A percentile compares a stretch with the other conserved stretches of the same genome.
Evolutionary conservation across 768 basidiomycete species (phyloP).

Genomic region (Collybiopsis luxurians): DNA sequence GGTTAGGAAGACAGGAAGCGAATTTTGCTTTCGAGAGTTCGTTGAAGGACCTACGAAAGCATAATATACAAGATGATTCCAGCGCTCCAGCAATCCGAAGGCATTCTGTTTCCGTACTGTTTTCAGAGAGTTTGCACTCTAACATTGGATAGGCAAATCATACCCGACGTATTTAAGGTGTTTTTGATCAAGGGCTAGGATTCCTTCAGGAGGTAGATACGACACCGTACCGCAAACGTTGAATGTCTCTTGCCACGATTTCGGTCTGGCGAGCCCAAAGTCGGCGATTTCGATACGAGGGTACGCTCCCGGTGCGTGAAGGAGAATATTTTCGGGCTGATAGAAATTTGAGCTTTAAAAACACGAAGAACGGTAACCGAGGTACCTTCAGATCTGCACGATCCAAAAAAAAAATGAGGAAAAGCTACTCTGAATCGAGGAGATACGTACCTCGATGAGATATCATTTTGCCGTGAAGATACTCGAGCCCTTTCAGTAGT

Average conservation of each 20-base stretch:
- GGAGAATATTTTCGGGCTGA: conserved; percentile 82
- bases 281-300: conserved; percentile 85
- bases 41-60: conserved; percentile 58
- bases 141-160: conserved; percentile 1
- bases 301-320: conserved; percentile 77
- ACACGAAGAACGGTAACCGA: background rate
- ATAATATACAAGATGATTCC: conserved; percentile 82
- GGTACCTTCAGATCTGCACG: conserved; percentile 63
- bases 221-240: conserved; percentile 88
- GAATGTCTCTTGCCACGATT: conserved; percentile 77
- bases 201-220: conserved; percentile 83
- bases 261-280: conserved; percentile 80
- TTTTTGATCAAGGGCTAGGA: conserved; percentile 74
- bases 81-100: conserved; percentile 89
- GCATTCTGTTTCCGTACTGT: conserved; percentile 56
- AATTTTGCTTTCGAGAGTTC: background rate
- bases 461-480: conserved; percentile 69
- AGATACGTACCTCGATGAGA: conserved; percentile 68
- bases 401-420: background rate
- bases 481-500: conserved; percentile 64
- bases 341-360: background rate
- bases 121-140: too few relatives aligned
- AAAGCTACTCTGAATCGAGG: too few relatives aligned
- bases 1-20: background rate
- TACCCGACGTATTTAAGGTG: conserved; percentile 65